A percentile compares a stretch with the other conserved stretches of the same genome.
Evolutionary conservation across 371 early-diverging fungal genomes (phyloP).

Genomic region (Ecytonucleospora hepatopenaei): DNA sequence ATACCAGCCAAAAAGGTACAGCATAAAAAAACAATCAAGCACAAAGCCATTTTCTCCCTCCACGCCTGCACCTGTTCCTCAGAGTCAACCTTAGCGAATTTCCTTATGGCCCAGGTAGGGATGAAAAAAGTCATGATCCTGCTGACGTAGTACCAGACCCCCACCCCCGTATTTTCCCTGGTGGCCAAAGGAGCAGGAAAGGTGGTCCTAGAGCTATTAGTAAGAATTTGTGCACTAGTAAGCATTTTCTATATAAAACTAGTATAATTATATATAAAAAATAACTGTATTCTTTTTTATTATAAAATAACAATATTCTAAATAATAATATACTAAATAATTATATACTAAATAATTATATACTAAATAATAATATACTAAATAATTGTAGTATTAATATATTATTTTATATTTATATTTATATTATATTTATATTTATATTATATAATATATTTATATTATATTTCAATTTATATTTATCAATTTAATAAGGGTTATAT

Average conservation of each 20-base stretch:
- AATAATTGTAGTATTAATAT: not conserved
- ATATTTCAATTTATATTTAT: too few species aligned
- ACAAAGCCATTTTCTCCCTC: slow-evolving; percentile 58
- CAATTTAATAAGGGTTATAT: too few species aligned
- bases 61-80: slow-evolving; percentile 52
- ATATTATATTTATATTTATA: too few species aligned
- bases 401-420: not conserved
- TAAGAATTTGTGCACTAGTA: slow-evolving; percentile 32
- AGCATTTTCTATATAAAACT: slow-evolving; percentile 10
- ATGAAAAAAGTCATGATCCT: slow-evolving; percentile 37
- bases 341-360: too few species aligned
- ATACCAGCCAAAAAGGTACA: slow-evolving; percentile 52
- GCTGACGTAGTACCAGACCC: slow-evolving; percentile 13
- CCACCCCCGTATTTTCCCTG: not conserved
- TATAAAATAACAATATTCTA: slow-evolving; percentile 6
- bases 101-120: slow-evolving; percentile 28
- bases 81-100: slow-evolving; percentile 49
- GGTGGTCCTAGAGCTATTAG: slow-evolving; percentile 34
- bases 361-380: too few species aligned
- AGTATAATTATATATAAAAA: not conserved
- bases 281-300: too few species aligned
- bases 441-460: too few species aligned
- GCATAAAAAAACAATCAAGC: slow-evolving; percentile 49
- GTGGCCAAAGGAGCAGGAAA: slow-evolving; percentile 16
- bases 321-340: too few species aligned